Conservation (phyloP, 768 basidiomycete species). For the Daedalea quercina region DNA sequence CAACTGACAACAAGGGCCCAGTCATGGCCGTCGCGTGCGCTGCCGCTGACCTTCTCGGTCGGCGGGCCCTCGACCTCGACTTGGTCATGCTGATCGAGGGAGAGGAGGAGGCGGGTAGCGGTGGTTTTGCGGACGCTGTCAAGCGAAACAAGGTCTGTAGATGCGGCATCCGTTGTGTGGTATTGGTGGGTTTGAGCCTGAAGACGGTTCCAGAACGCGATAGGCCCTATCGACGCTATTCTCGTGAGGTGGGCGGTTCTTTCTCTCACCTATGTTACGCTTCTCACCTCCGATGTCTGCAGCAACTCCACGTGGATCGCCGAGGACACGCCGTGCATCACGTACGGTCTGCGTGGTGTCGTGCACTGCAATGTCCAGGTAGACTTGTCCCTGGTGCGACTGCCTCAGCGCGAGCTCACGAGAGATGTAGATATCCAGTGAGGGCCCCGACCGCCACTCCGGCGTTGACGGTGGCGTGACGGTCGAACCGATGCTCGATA, state of each 20-base stretch:
- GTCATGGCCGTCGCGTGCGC: constrained; percentile 89
- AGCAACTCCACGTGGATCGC: constrained; percentile 98
- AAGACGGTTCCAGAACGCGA: constrained; percentile 48
- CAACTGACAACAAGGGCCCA: constrained; percentile 94
- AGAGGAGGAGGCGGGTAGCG: constrained; percentile 93
- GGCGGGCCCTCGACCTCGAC: constrained; percentile 75
- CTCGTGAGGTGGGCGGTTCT: constrained; percentile 58
- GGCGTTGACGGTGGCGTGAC: constrained; percentile 90
- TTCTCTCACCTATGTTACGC: neutral
- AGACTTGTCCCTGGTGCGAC: neutral
- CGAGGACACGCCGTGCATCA: constrained; percentile 87
- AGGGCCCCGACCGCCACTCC: constrained; percentile 80
- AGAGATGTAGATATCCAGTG: constrained; percentile 51
- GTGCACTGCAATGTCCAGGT: constrained; percentile 82
- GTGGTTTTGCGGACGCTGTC: constrained; percentile 79
- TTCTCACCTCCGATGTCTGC: neutral
- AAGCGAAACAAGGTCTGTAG: constrained; percentile 58
- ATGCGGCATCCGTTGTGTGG: neutral
- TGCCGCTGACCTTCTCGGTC: constrained; percentile 69
- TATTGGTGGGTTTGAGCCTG: neutral
- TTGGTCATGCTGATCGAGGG: constrained; percentile 91
- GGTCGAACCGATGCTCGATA: constrained; percentile 88
- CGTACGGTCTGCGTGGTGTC: constrained; percentile 92
- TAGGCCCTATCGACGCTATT: constrained; percentile 86
- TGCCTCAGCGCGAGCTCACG: neutral